Percentiles rank a stretch among this genome's conserved stretches.
Conservation (phyloP, 495 filamentous ascomycete genomes). For the Immersiella caudata region DNA sequence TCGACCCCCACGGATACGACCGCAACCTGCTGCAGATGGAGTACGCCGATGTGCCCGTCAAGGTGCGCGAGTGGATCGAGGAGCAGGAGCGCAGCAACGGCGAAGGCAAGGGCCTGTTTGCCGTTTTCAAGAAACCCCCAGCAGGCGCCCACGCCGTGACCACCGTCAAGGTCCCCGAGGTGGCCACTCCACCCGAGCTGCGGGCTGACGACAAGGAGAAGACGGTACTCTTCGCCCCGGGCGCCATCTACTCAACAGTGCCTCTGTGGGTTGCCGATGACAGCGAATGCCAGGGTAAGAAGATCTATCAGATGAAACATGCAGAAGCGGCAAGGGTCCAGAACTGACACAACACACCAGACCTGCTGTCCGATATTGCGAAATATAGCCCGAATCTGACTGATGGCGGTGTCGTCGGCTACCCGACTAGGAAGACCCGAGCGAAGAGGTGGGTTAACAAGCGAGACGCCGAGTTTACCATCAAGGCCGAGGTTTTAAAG, state of each 20-base stretch:
- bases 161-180: slow-evolving; percentile 25
- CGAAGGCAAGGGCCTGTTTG: slow-evolving; percentile 34
- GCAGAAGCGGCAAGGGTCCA: neutral
- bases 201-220: slow-evolving; percentile 30
- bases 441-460: slow-evolving; percentile 21
- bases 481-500: slow-evolving; percentile 37
- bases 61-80: slow-evolving; percentile 44
- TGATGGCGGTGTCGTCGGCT: slow-evolving; percentile 39
- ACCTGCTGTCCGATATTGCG: slow-evolving; percentile 29
- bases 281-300: slow-evolving; percentile 38
- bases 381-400: slow-evolving; percentile 34
- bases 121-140: slow-evolving; percentile 28
- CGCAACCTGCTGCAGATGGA: slow-evolving; percentile 39
- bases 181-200: slow-evolving; percentile 22
- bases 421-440: slow-evolving; percentile 31
- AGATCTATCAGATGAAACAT: neutral
- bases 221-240: slow-evolving; percentile 40
- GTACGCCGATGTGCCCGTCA: slow-evolving; percentile 35
- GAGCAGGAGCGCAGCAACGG: slow-evolving; percentile 34
- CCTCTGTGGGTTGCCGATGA: slow-evolving; percentile 42
- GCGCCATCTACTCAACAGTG: slow-evolving; percentile 36
- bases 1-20: slow-evolving; percentile 44
- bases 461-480: slow-evolving; percentile 35
- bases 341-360: slow-evolving; percentile 25
- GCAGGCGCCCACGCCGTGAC: slow-evolving; percentile 14